Conservation (phyloP, 257 asterid species). For the Striga asiatica region DNA sequence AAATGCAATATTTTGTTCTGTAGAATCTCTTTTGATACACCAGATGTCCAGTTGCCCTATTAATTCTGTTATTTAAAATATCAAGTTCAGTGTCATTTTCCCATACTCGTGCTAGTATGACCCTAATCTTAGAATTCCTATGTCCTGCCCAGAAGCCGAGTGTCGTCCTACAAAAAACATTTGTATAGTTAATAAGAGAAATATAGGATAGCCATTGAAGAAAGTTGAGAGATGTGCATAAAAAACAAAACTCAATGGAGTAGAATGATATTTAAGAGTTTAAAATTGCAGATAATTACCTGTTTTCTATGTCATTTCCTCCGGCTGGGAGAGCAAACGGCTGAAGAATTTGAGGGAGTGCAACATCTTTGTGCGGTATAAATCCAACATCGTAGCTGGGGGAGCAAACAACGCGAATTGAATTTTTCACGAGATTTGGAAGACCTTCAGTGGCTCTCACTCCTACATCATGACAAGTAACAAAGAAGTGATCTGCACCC, state of each 20-base stretch:
- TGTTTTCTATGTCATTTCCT: slow-evolving; percentile 85
- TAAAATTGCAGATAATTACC: slow-evolving; percentile 32
- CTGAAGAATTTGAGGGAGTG: slow-evolving; percentile 95
- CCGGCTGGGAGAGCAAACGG: slow-evolving; percentile 98
- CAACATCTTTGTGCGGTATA: slow-evolving; percentile 97
- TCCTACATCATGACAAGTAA: slow-evolving; percentile 98
- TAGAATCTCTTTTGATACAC: slow-evolving; percentile 87
- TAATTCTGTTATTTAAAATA: slow-evolving; percentile 73
- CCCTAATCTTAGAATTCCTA: slow-evolving; percentile 91
- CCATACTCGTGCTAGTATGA: slow-evolving; percentile 86
- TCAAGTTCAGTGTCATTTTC: slow-evolving; percentile 96
- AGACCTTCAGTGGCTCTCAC: slow-evolving; percentile 99
- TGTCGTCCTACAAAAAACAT: slow-evolving; percentile 55
- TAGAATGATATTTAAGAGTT: background rate
- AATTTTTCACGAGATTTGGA: slow-evolving; percentile 76
- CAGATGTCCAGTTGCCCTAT: slow-evolving; percentile 83
- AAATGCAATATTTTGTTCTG: slow-evolving; percentile 82
- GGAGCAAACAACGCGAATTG: slow-evolving; percentile 97
- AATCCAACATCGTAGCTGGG: slow-evolving; percentile 98
- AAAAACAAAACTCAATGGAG: background rate
- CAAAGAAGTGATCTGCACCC: slow-evolving; percentile 96
- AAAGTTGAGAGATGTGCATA: background rate
- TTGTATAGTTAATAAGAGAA: slow-evolving; percentile 4
- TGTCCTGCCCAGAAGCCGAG: slow-evolving; percentile 99
- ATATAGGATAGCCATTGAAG: background rate